Evolutionary conservation across 2,329 filamentous ascomycete species (phyloP), one percentile per base, ranked within the genome.

Genomic region (Colletotrichum eremochloae): DNA sequence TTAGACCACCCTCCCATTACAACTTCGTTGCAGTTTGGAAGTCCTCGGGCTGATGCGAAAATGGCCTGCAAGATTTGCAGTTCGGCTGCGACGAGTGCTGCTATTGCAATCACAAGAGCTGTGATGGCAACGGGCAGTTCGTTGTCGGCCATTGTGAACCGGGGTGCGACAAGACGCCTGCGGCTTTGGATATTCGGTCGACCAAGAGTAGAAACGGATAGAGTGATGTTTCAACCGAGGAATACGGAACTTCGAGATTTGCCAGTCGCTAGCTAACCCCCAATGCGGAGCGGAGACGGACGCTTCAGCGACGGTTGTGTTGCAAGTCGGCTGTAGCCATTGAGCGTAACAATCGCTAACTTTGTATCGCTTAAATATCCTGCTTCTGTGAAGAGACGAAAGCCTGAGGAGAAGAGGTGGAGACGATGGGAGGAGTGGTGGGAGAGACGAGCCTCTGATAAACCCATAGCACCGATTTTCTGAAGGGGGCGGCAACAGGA

Each of bases 1-100:
- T 18, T 40, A 1, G 71, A 50, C 71, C 71, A 73, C 18, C 24
- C 29, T 29, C 67, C 67, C 48, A 73, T 73, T 3, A 73, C 67
- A 15, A 36, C 24, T 3, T 58, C n/a, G 4, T 53, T 50, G 57
- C 71, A 73, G 46, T 61, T 69, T 2, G 71, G 57, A n/a, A 67
- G 61, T 0, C 62, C 71, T 12, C 46, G 36, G 2, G 68, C 62
- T 3, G 68, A 58, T 5, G 67, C 67, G 14, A 63, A 71, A 15
- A 66, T 61, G 2, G 71, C 71, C 29, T 71, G 68, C 6, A 61
- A 31, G 3, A 65, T 56, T 33, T 73, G 71, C 8, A 71, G 15
- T 7, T 33, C 46, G 2, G 71, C 67, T 0, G 55, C 61, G 14
- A 64, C 8, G 3, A 73, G 62, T 5, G 71, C 71, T 2, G 44